Percentiles rank a stretch among this genome's conserved stretches.
Conservation (phyloP, 78 protist genomes). For the Polysphondylium violaceum region DNA sequence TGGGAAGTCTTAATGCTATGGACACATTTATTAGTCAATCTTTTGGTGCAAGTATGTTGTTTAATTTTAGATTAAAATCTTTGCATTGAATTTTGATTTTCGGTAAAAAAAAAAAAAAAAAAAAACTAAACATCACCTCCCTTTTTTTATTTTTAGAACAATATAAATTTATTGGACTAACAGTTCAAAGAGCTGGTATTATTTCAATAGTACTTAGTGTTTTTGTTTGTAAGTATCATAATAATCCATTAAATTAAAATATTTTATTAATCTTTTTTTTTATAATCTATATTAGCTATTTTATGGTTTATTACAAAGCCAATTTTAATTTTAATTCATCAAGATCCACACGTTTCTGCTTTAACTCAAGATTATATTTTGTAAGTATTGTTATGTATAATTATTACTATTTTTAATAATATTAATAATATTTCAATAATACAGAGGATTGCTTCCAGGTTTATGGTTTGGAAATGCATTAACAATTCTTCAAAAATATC, state of each 20-base stretch:
- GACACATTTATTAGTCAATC: conserved; percentile 60
- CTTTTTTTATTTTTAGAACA: not conserved
- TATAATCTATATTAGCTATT: not conserved
- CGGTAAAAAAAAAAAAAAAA: too few species aligned
- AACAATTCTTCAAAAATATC: conserved; percentile 52
- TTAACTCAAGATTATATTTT: conserved; percentile 30
- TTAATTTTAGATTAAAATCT: not conserved
- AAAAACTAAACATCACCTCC: not conserved
- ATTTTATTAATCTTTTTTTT: not conserved
- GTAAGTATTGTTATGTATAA: not conserved
- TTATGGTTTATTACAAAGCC: conserved; percentile 65
- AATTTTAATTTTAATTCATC: conserved; percentile 34
- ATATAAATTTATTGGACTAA: conserved; percentile 45
- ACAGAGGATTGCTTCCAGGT: conserved; percentile 56
- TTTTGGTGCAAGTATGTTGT: conserved; percentile 64
- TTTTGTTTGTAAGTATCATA: conserved; percentile 3
- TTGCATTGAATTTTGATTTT: not conserved
- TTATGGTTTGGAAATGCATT: conserved; percentile 33
- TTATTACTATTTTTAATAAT: not conserved
- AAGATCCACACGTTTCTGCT: conserved; percentile 16
- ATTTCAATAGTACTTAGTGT: conserved; percentile 12
- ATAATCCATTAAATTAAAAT: not conserved
- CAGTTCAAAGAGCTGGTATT: conserved; percentile 33
- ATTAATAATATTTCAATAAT: not conserved
- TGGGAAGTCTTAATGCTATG: conserved; percentile 68